Base-by-base conservation (phyloP, 768 basidiomycete genomes). In the Amanita jacksonii region DNA sequence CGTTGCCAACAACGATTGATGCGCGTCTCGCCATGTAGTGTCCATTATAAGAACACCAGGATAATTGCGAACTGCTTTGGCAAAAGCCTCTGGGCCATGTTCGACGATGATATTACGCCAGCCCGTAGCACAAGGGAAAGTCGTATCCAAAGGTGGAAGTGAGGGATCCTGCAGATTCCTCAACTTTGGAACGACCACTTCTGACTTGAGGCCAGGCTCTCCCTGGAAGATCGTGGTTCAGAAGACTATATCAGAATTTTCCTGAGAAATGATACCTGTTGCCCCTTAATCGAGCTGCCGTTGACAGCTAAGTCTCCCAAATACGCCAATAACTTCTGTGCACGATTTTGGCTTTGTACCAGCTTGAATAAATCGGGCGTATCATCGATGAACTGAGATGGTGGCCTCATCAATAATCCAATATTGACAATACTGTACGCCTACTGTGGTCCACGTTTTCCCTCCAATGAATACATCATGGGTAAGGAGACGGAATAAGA, bases 51-150 rank as follows among this genome's bases (percentile, higher is more conserved):
- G 75, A 44, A 79, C 82, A 45, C 96, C 96, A 41, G 89, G 88
- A 65, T 99, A 98, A 50, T 83, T 85, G 54, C 96, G 84, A 45
- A 98, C 90, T 31, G 96, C 96, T 67, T 92, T 96, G 40, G 96
- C 96, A 58, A 99, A 99, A 1, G 88, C 96, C 62, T 92, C 96
- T 8, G 96, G 96, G 18, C 96, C 96, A 48, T 96, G 75, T 62
- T 98, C 90, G 52, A 96, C 85, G 61, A 99, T 96, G 63, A 99
- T 96, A 67, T 94, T 96, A 49, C 96, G 81, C 96, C 96, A 99
- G 46, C 96, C 96, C 19, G 76, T 68, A 51, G 81, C 74, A 65
- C 91, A 97, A 22, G 96, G 88, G 49, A 76, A 62, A 31, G 79
- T 76, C 15, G 85, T 76, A 59, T 99, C 93, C 52, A 94, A 62